Conservation (phyloP, 1,284 basidiomycete genomes). For the Polyporus tsugae region DNA sequence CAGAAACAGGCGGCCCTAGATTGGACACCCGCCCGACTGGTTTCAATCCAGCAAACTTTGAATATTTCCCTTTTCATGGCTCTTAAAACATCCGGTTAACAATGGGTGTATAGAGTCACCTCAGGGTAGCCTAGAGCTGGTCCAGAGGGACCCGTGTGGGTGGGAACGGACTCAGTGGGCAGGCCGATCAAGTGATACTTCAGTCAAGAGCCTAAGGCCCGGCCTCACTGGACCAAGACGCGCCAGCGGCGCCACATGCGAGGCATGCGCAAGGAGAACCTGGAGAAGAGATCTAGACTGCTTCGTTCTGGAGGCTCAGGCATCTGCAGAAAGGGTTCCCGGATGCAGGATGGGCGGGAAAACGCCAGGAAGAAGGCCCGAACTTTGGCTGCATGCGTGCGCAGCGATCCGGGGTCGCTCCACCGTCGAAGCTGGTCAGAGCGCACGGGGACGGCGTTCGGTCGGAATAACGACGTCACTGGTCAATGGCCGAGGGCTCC, state of each 20-base stretch:
- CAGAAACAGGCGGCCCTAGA: conserved; percentile 20
- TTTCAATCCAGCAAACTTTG: conserved; percentile 15
- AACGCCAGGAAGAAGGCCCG: conserved; percentile 14
- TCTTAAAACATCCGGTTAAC: neutral
- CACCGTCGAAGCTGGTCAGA: conserved; percentile 5
- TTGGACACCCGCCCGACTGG: conserved; percentile 21
- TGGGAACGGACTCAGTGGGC: conserved; percentile 3
- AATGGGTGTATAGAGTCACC: neutral
- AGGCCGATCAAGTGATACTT: conserved; percentile 26
- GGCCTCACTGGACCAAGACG: conserved; percentile 2
- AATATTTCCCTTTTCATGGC: neutral
- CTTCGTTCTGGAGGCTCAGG: neutral
- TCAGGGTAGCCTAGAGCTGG: conserved; percentile 15
- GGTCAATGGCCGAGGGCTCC: neutral
- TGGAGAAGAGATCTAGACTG: neutral
- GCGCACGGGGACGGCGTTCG: conserved; percentile 26
- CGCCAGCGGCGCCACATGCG: conserved; percentile 8
- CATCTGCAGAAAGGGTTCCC: conserved; percentile 17
- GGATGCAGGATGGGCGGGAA: conserved; percentile 19
- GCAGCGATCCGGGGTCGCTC: conserved; percentile 26
- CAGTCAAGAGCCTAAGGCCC: conserved; percentile 8
- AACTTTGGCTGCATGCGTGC: conserved; percentile 8
- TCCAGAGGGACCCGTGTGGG: conserved; percentile 11
- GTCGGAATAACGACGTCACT: conserved; percentile 28
- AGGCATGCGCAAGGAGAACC: conserved; percentile 17